Evolutionary conservation across 805 yeast species (phyloP).

Genomic region (Candida easanensis): DNA sequence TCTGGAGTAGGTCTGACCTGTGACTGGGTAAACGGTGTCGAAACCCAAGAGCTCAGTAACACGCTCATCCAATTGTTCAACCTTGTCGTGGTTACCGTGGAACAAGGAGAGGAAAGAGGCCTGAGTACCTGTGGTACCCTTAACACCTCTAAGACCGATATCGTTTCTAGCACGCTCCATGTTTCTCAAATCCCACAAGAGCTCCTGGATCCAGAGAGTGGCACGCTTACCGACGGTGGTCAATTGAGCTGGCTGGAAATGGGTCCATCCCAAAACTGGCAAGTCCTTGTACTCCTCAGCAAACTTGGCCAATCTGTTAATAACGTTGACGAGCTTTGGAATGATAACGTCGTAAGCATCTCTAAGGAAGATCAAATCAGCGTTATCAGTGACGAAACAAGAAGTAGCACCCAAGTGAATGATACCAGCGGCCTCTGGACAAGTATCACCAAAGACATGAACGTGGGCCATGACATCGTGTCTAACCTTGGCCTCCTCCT

Average conservation of each 20-base stretch:
- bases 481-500: conserved; percentile 96
- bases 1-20: conserved; percentile 99
- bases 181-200: conserved; percentile 96
- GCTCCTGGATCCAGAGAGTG: conserved; percentile 95
- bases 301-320: conserved; percentile 82
- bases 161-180: conserved; percentile 95
- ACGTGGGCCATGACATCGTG: conserved; percentile 99
- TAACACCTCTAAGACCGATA: conserved; percentile 94
- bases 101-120: conserved; percentile 92
- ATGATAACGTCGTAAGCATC: conserved; percentile 92
- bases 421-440: conserved; percentile 97
- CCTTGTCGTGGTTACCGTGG: conserved; percentile 97
- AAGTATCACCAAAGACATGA: conserved; percentile 86
- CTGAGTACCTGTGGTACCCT: conserved; percentile 99
- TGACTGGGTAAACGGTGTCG: conserved; percentile 92
- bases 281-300: conserved; percentile 91
- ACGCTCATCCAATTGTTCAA: conserved; percentile 85
- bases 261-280: conserved; percentile 99
- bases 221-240: conserved; percentile 99
- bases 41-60: conserved; percentile 93
- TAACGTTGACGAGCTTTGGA: conserved; percentile 94
- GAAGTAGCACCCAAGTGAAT: conserved; percentile 98
- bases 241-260: conserved; percentile 98
- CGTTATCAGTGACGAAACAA: conserved; percentile 96
- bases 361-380: conserved; percentile 93